Conservation (phyloP, 78 protist genomes). For the Dictyostelium brefeldianum region DNA sequence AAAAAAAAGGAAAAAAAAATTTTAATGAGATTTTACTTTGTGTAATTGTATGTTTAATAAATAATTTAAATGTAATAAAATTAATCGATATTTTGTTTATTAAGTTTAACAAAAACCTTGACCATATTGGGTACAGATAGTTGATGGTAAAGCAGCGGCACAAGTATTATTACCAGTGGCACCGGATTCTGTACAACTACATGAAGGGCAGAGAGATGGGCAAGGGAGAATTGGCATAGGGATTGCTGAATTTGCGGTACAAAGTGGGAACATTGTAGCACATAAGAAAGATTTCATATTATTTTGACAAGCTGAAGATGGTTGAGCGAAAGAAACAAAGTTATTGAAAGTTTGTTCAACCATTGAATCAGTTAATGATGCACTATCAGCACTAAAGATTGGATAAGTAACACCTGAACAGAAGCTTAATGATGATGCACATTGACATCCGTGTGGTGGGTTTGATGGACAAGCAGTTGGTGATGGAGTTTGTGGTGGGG, state of each 20-base stretch:
- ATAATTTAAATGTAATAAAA: no score
- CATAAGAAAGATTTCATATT: slow-evolving; percentile 37
- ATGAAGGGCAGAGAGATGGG: slow-evolving; percentile 20
- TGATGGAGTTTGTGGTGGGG: slow-evolving; percentile 42
- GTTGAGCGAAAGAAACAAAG: neutral
- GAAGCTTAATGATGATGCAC: slow-evolving; percentile 17
- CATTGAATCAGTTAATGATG: neutral
- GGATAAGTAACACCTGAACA: slow-evolving; percentile 51
- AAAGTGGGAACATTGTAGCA: slow-evolving; percentile 38
- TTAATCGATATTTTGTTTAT: no score
- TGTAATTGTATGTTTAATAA: no score
- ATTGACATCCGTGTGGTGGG: slow-evolving; percentile 41
- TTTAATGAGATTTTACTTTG: no score
- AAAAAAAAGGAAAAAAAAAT: no score
- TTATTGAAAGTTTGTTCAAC: neutral
- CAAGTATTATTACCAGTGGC: neutral
- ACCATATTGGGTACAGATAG: slow-evolving; percentile 45
- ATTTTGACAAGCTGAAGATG: slow-evolving; percentile 13
- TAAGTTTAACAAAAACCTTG: neutral
- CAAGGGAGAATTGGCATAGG: slow-evolving; percentile 26
- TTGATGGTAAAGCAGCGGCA: slow-evolving; percentile 18
- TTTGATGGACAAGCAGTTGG: slow-evolving; percentile 49
- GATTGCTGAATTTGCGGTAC: neutral
- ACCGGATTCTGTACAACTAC: slow-evolving; percentile 47
- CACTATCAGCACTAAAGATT: neutral